These are phyloP conservation scores for Helotiales sp. DNA, from an alignment of 2,329 filamentous ascomycete genomes.

Conservation along the genomic window DNA sequence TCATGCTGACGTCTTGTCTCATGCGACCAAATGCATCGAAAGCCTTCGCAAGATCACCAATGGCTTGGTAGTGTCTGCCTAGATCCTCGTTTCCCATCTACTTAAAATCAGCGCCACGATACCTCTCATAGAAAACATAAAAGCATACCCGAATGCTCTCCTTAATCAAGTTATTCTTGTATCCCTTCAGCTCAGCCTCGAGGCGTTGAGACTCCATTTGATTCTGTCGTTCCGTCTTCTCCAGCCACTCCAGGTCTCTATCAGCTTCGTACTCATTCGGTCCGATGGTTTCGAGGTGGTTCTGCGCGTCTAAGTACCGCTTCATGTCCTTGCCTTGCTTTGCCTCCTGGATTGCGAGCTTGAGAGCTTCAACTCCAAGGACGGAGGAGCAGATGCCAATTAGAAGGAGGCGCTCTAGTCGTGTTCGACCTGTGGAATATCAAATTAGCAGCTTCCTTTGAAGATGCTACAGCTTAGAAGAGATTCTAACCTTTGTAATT, in stretches of 20 bases:
- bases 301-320: constrained; percentile 72
- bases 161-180: constrained; percentile 96
- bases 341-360: constrained; percentile 75
- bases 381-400: constrained; percentile 80
- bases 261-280: constrained; percentile 71
- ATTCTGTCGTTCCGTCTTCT: constrained; percentile 68
- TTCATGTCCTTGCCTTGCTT: constrained; percentile 75
- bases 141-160: constrained; percentile 84
- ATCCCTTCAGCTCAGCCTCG: constrained; percentile 84
- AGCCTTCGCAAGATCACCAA: constrained; percentile 74
- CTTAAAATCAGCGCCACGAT: background rate
- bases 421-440: constrained; percentile 71
- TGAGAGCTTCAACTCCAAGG: constrained; percentile 80
- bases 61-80: constrained; percentile 79
- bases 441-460: constrained; percentile 11
- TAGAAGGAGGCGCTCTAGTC: constrained; percentile 78
- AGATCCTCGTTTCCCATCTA: constrained; percentile 96
- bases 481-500: constrained; percentile 79
- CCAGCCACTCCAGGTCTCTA: constrained; percentile 77
- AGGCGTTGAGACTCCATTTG: constrained; percentile 74
- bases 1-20: constrained; percentile 86
- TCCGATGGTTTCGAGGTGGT: constrained; percentile 65
- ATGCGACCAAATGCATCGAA: constrained; percentile 82
- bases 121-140: background rate
- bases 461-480: background rate